Percentiles rank a stretch among this genome's conserved stretches.
phyloP scores from a whole-genome alignment of 2,329 filamentous ascomycete species.

The Colletotrichum simmondsii region DNA sequence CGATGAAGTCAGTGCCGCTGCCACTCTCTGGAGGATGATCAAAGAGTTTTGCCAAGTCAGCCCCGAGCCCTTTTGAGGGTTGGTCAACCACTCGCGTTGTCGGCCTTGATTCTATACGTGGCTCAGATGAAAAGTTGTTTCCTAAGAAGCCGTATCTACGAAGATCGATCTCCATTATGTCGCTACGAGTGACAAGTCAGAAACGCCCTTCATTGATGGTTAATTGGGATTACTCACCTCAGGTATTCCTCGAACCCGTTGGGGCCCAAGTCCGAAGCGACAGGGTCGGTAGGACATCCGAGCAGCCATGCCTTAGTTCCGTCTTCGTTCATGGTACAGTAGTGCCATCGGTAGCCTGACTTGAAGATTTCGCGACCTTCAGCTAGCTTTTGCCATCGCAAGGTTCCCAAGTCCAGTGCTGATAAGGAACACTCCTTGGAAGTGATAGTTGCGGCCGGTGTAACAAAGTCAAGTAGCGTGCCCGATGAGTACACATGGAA shows the following conservation, averaged over 20 bases:
- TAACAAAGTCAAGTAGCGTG: constrained; percentile 92
- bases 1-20: constrained; percentile 88
- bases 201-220: not conserved
- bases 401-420: constrained; percentile 83
- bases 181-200: constrained; percentile 54
- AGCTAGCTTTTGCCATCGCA: constrained; percentile 95
- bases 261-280: constrained; percentile 72
- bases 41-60: constrained; percentile 87
- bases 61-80: constrained; percentile 77
- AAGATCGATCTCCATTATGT: constrained; percentile 93
- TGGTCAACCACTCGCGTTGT: constrained; percentile 62
- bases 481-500: constrained; percentile 96
- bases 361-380: constrained; percentile 95
- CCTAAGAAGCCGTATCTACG: constrained; percentile 91
- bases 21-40: constrained; percentile 86
- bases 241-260: constrained; percentile 89
- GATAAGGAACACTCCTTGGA: constrained; percentile 91
- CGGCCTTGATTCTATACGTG: constrained; percentile 60
- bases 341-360: constrained; percentile 95
- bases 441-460: constrained; percentile 87
- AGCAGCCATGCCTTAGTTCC: constrained; percentile 97
- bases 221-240: constrained; percentile 53
- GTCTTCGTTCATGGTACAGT: constrained; percentile 94
- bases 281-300: constrained; percentile 84
- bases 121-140: constrained; percentile 73